Conservation (phyloP, 768 basidiomycete species). For the Porpolomopsis calyptriformis region DNA sequence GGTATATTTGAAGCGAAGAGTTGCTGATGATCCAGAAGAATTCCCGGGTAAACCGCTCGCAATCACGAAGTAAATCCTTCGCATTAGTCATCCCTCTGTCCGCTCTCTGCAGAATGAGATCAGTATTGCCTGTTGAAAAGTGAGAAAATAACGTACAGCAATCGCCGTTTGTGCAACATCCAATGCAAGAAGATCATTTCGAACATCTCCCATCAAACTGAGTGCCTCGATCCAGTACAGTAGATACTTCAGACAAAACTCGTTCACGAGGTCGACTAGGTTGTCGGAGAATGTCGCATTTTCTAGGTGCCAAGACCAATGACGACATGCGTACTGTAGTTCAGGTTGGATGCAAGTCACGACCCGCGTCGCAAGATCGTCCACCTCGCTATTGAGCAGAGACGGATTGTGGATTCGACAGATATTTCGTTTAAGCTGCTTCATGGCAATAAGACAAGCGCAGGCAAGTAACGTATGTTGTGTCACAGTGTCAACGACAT, state of each 20-base stretch:
- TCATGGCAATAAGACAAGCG: background rate
- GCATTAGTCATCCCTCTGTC: background rate
- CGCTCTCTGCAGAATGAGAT: background rate
- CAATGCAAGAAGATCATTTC: background rate
- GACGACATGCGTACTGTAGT: background rate
- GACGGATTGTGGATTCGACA: background rate
- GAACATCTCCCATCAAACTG: constrained; percentile 6
- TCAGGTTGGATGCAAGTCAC: background rate
- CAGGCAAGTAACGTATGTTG: constrained; percentile 1
- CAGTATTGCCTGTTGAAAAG: background rate
- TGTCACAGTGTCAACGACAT: background rate
- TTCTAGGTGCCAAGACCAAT: background rate
- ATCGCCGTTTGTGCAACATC: background rate
- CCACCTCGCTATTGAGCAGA: background rate
- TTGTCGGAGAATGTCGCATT: background rate
- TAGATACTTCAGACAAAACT: background rate
- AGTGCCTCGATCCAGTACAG: constrained; percentile 7
- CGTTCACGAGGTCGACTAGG: background rate
- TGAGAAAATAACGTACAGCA: background rate
- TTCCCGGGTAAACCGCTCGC: background rate
- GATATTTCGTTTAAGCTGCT: background rate
- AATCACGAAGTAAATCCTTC: background rate
- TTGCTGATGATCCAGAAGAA: background rate
- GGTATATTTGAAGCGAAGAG: background rate
- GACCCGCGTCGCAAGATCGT: background rate